Evolutionary conservation across 306 rosid genomes (phyloP), one percentile per base, ranked within the genome.

Genomic region (Senna siamea): DNA sequence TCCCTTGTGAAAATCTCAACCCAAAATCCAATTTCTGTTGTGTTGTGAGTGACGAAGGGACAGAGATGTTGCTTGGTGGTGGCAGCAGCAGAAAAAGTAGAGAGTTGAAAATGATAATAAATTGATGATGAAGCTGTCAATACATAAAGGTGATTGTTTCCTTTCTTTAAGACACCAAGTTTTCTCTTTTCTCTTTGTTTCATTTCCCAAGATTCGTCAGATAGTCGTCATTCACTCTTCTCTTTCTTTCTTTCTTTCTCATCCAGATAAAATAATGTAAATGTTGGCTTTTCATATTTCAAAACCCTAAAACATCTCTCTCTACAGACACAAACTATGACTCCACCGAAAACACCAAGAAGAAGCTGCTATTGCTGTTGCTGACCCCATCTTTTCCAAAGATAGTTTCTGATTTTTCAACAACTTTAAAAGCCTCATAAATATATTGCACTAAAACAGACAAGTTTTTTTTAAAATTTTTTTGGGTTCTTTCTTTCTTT

Each of bases 131-230:
- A 81, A 64, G 60, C 23, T 63, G 76, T 43, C 14, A 70, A 51
- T 71, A 65, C 30, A 66, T 32, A 81, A 76, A 79, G 79, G 70
- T 46, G 41, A 59, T 80, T 56, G 80, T 83, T 75, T 80, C 76
- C 83, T 44, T 56, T 65, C 61, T 76, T 75, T 70, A 85, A 85
- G 79, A 68, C 77, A 67, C 60, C 77, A 69, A 70, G 18, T 67
- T 75, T 73, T 74, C 67, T 67, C 18, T 59, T 13, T 41, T 11
- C 55, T 72, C 40, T 67, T 14, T 43, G 75, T 87, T 85, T 81
- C 92, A 86, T 86, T 90, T 90, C 91, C 96, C 93, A 68, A 88
- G 76, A 77, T 20, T 2, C 69, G 87, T 77, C 90, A 86, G 88
- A 84, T 69, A 69, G 80, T 84, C 81, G 85, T 87, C 91, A 89